These are phyloP conservation scores for Zopfia rhizophila DNA, from an alignment of 2,329 filamentous ascomycete genomes.

Conservation along the genomic window DNA sequence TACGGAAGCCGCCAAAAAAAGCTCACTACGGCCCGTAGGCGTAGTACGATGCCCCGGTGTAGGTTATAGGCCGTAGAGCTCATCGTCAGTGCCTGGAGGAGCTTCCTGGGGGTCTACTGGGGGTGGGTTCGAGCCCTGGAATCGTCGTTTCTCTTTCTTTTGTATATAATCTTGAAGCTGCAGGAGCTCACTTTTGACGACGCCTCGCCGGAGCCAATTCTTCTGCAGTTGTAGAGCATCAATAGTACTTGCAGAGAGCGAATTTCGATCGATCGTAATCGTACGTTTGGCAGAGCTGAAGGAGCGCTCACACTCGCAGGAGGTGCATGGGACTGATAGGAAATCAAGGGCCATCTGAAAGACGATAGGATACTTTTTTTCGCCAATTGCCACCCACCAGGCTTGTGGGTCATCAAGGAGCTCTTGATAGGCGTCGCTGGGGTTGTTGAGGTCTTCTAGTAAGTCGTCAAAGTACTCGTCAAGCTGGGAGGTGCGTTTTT, in stretches of 20 bases:
- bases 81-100: too few relatives aligned
- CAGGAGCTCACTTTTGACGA: too few relatives aligned
- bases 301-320: conserved; percentile 17
- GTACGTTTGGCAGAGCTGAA: conserved; percentile 15
- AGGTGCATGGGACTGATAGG: conserved; percentile 17
- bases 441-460: conserved; percentile 4
- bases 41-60: too few relatives aligned
- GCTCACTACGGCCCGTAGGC: too few relatives aligned
- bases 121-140: too few relatives aligned
- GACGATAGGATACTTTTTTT: conserved; percentile 12
- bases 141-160: too few relatives aligned
- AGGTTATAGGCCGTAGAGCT: too few relatives aligned
- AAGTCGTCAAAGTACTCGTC: conserved; percentile 15
- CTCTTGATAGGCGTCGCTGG: neutral
- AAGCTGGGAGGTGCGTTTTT: conserved; percentile 14
- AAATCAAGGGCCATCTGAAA: conserved; percentile 19
- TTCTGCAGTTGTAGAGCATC: conserved; percentile 4
- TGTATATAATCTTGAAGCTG: too few relatives aligned
- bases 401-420: conserved; percentile 6
- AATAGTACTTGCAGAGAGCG: too few relatives aligned
- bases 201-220: conserved; percentile 2
- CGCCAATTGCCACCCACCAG: conserved; percentile 13
- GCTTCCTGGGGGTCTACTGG: too few relatives aligned
- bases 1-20: too few relatives aligned
- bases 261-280: conserved; percentile 16